Base-by-base conservation (phyloP, 192 early-diverging fungal species). In the Gaertneriomyces sp. region DNA sequence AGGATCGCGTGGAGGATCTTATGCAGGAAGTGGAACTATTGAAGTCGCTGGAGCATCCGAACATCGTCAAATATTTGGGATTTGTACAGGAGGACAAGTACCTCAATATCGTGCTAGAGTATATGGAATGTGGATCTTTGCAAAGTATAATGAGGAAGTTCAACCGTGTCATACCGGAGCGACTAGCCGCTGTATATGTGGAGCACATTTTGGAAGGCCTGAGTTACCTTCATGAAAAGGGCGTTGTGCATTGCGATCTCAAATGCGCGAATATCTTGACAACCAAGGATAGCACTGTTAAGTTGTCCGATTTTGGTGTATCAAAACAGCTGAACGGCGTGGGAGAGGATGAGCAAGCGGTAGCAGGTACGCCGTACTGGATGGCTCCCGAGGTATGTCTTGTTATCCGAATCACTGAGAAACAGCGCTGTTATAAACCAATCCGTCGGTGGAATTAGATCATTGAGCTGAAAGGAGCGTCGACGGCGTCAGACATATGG, bases 231-330 rank as follows among this genome's bases (percentile, higher is more conserved):
- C 95, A 98, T 68, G 79, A 78, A 5, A 80, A 90, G 45, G 81
- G 91, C 52, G 85, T 90, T 59, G 67, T 79, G 7, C 95, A 98
- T 73, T 91, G 92, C 66, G 95, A 98, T 70, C 63, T 98, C 11
- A 97, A 97, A 76, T 66, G 64, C 5, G 94, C 93, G 58, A 98
- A 98, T 71, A 92, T 98, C 55, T 70, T 98, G 57, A 91, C 91
- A 0, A 95, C 93, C n/a, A 97, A 97, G 64, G 90, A 87, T 40
- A 93, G 93, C 3, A 87, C 92, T 70, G 90, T 94, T 6, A 97
- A 97, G 66, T 75, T 97, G 41, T 89, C 93, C 0, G 95, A 97
- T 66, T 97, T 97, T 81, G 95, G 95, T 46, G 93, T 97, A 7
- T 91, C 91, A 25, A 81, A 91, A 42, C 89, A 91, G 42, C 84